These are phyloP conservation scores for Anthracocystis walkeri DNA, from an alignment of 1,284 basidiomycete species.

Conservation along the genomic window DNA sequence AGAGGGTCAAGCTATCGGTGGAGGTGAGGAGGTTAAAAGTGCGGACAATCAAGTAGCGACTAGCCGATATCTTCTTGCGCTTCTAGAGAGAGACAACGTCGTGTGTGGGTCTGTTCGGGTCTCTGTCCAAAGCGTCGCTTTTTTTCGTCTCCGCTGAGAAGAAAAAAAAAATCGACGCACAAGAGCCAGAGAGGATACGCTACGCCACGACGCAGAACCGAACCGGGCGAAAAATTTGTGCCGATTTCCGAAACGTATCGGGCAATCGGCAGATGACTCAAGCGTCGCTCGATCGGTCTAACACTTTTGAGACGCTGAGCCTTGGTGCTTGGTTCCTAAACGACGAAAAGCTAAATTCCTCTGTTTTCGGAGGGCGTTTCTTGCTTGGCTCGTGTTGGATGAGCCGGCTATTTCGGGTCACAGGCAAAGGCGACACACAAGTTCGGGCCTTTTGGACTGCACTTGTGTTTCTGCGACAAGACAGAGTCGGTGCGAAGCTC, in stretches of 20 bases:
- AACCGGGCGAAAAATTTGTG: background rate
- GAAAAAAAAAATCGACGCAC: constrained; percentile 2
- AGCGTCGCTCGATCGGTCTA: too few relatives aligned
- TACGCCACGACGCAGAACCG: background rate
- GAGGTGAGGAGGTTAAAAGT: background rate
- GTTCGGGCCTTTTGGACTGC: too few relatives aligned
- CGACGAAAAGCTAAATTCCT: too few relatives aligned
- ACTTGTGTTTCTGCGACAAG: too few relatives aligned
- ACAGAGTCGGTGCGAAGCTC: background rate
- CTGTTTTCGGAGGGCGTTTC: too few relatives aligned
- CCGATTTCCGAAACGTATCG: background rate
- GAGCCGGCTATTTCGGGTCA: too few relatives aligned
- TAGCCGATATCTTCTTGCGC: background rate
- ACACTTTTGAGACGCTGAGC: too few relatives aligned
- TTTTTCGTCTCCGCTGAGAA: background rate
- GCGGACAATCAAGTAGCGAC: too few relatives aligned
- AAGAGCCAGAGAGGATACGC: background rate
- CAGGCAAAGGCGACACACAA: too few relatives aligned
- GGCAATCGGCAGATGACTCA: background rate
- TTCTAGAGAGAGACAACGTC: background rate
- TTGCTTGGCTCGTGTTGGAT: too few relatives aligned
- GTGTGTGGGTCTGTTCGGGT: background rate
- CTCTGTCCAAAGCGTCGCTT: background rate
- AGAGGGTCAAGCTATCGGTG: background rate
- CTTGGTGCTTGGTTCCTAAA: too few relatives aligned